These are phyloP conservation scores for Thinopyrum elongatum DNA, from an alignment of 176 grass and related monocot genomes.

Conservation along the genomic window DNA sequence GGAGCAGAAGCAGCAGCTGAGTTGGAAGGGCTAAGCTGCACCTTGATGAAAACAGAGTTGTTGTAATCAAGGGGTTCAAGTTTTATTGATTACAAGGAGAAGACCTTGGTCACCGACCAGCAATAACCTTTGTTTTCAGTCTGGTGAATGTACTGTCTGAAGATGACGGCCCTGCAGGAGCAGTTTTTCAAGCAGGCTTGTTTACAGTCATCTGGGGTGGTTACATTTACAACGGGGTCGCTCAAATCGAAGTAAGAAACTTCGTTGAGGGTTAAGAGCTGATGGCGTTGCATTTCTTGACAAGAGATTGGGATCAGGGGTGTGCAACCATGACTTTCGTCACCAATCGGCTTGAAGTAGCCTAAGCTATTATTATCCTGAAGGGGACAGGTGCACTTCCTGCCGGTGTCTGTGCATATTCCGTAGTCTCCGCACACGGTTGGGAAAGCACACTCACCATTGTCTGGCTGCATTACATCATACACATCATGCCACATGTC, in stretches of 20 bases:
- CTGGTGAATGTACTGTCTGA: too few relatives aligned
- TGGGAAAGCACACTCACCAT: conserved; percentile 32
- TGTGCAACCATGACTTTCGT: conserved; percentile 8
- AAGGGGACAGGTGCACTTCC: conserved; percentile 25
- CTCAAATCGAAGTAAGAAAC: conserved; percentile 3
- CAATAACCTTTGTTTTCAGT: too few relatives aligned
- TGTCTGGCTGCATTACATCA: too few relatives aligned
- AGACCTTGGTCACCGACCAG: too few relatives aligned
- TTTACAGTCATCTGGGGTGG: too few relatives aligned
- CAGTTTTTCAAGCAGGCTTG: too few relatives aligned
- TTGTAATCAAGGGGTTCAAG: not conserved
- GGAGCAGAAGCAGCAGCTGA: too few relatives aligned
- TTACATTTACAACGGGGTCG: not conserved
- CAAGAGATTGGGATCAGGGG: not conserved
- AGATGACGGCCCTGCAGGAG: too few relatives aligned
- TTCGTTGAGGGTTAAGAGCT: not conserved
- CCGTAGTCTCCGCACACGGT: not conserved
- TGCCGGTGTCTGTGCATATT: too few relatives aligned
- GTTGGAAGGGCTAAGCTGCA: not conserved
- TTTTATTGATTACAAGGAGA: not conserved
- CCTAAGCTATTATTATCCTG: not conserved
- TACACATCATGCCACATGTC: too few relatives aligned
- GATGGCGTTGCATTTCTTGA: not conserved
- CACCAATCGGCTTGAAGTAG: conserved; percentile 14
- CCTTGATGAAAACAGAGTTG: not conserved